Base-by-base conservation (phyloP, 1,284 basidiomycete species). In the Exobasidium rhododendri region DNA sequence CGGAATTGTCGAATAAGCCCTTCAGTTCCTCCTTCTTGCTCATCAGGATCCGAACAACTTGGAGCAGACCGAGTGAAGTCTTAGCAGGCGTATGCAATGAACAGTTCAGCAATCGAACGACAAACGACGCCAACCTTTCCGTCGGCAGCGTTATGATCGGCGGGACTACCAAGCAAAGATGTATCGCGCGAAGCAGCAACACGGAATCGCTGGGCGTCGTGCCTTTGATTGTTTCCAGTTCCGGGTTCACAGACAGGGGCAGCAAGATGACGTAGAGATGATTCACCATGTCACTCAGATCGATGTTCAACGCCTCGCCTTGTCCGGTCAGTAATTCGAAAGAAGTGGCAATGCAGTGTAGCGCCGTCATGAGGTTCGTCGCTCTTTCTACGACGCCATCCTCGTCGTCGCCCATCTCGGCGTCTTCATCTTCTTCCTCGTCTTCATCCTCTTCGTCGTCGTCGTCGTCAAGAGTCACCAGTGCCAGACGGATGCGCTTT, bases 251-350 rank as follows among this genome's bases (percentile, higher is more conserved):
- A 1, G 82, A 81, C 2, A 85, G 78, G 0, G 83, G 83, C 6
- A 83, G 78, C 10, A 85, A 75, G 49, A 84, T 82, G 35, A 85
- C 82, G 81, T 92, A 93, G 14, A 93, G 83, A 46, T 86, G 85
- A 59, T 86, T 86, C 75, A 93, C 85, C 78, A 98, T 94, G 74
- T 96, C 94, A 70, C 84, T 85, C 54, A 98, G 84, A 83, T 98
- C 96, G 75, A 99, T 90, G 75, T 94, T 94, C 70, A 99, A 85
- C 24, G 94, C 90, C 83, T 98, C 94, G 86, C 93, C 94, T 86
- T 99, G 96, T 11, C 94, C 96, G 17, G 89, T 89, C 47, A 98
- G 86, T 55, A 99, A 86, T 78, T 98, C 94, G 73, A 97, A 96
- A 3, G 94, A 94, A 32, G 96, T 96, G 62, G 91, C 88, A 71